These are phyloP conservation scores for Podaxis pistillaris DNA, from an alignment of 768 basidiomycete genomes.

Conservation along the genomic window DNA sequence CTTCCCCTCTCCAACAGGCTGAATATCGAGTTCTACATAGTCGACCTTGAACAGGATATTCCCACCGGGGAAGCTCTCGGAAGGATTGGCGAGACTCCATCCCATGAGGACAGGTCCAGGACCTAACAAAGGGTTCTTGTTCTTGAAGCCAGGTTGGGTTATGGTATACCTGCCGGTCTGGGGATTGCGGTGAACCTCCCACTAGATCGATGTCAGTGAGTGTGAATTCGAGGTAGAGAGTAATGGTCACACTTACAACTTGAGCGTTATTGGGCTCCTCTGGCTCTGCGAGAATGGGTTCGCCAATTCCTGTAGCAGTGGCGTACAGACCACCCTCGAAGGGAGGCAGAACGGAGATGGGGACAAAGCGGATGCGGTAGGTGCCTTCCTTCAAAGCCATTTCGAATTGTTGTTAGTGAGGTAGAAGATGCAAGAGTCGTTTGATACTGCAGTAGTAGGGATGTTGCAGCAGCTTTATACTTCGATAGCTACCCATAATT, in stretches of 20 bases:
- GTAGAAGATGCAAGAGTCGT: not conserved
- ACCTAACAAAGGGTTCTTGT: not conserved
- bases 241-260: not conserved
- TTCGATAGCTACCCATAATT: not conserved
- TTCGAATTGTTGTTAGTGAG: not conserved
- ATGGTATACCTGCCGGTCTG: constrained; percentile 1
- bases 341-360: not conserved
- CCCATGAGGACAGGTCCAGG: not conserved
- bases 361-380: not conserved
- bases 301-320: not conserved
- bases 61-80: not conserved
- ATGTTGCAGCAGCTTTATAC: not conserved
- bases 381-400: not conserved
- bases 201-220: not conserved
- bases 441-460: not conserved
- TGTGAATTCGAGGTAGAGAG: too few species aligned
- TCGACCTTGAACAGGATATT: not conserved
- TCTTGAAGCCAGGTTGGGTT: not conserved
- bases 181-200: not conserved
- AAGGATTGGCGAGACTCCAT: not conserved
- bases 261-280: too few species aligned
- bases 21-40: not conserved
- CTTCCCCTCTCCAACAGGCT: not conserved
- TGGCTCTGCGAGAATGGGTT: not conserved
- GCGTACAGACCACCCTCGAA: not conserved